These are phyloP conservation scores for Daldinia childiae DNA, from an alignment of 495 filamentous ascomycete genomes.

Conservation along the genomic window DNA sequence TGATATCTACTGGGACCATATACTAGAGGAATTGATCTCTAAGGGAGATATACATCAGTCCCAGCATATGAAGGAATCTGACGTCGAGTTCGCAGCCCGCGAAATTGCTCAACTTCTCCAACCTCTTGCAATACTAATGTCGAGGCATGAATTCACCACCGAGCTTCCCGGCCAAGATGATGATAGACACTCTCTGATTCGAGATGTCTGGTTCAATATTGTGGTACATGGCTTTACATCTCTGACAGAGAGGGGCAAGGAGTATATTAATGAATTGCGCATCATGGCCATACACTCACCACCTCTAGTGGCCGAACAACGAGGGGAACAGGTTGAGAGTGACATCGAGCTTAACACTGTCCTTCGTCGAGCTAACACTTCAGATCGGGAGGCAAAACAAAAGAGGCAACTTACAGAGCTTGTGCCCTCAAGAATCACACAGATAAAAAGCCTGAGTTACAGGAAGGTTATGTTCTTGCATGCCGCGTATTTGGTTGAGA, in stretches of 20 bases:
- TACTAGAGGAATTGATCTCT: constrained; percentile 88
- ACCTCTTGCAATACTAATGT: constrained; percentile 80
- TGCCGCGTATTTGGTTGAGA: constrained; percentile 85
- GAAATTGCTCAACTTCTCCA: constrained; percentile 87
- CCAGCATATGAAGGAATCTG: constrained; percentile 70
- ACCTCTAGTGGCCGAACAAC: constrained; percentile 82
- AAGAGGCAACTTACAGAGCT: constrained; percentile 77
- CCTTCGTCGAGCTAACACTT: constrained; percentile 79
- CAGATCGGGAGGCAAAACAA: constrained; percentile 79
- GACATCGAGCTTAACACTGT: constrained; percentile 96
- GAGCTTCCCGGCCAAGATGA: constrained; percentile 62
- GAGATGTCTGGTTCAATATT: constrained; percentile 98
- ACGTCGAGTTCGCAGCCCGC: constrained; percentile 78
- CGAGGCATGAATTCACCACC: constrained; percentile 58
- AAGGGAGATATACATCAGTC: constrained; percentile 78
- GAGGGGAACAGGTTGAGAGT: constrained; percentile 87
- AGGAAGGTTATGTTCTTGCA: constrained; percentile 91
- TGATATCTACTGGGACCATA: constrained; percentile 79
- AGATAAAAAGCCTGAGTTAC: constrained; percentile 83
- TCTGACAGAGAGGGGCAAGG: constrained; percentile 71
- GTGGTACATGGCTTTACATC: constrained; percentile 90
- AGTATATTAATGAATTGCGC: constrained; percentile 75
- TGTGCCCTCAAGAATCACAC: constrained; percentile 75
- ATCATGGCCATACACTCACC: constrained; percentile 85
- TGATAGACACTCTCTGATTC: constrained; percentile 72